Evolutionary conservation across 2,329 filamentous ascomycete genomes (phyloP).

Genomic region (Colletotrichum tofieldiae): DNA sequence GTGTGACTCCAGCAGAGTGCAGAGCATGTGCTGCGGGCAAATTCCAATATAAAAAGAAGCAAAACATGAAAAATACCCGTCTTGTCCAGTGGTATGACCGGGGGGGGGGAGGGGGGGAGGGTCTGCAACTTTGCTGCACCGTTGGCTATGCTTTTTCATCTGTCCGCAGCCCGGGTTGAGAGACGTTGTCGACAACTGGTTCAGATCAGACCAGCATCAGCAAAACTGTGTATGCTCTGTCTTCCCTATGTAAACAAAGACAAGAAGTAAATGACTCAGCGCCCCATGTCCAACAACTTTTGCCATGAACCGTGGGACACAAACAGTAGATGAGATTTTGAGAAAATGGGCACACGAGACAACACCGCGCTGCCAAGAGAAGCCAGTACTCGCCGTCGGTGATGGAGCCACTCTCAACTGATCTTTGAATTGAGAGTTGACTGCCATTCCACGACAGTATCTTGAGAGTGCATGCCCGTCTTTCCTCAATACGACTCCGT

Average conservation of each 20-base stretch:
- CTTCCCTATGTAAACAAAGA: neutral
- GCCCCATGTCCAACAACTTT: no score
- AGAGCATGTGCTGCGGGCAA: slow-evolving; percentile 26
- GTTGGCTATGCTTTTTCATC: neutral
- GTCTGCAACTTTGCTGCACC: slow-evolving; percentile 12
- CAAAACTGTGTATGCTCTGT: neutral
- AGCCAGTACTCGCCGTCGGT: neutral
- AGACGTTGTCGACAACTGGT: neutral
- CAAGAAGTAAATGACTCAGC: neutral
- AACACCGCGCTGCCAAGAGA: neutral
- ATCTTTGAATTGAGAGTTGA: neutral
- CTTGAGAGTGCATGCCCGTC: neutral
- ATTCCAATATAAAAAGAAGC: slow-evolving; percentile 19
- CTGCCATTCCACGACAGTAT: neutral
- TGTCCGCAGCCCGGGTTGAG: slow-evolving; percentile 1
- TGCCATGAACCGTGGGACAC: neutral
- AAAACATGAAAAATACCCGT: slow-evolving; percentile 3
- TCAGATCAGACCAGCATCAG: neutral
- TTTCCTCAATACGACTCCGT: neutral
- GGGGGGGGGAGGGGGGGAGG: neutral
- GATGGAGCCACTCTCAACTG: neutral
- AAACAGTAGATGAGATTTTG: neutral
- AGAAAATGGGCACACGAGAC: neutral
- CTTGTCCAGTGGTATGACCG: neutral
- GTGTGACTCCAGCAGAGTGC: slow-evolving; percentile 15